These are phyloP conservation scores for Globisporangium echinulatum DNA, from an alignment of 352 stramenopile species.

Conservation along the genomic window DNA sequence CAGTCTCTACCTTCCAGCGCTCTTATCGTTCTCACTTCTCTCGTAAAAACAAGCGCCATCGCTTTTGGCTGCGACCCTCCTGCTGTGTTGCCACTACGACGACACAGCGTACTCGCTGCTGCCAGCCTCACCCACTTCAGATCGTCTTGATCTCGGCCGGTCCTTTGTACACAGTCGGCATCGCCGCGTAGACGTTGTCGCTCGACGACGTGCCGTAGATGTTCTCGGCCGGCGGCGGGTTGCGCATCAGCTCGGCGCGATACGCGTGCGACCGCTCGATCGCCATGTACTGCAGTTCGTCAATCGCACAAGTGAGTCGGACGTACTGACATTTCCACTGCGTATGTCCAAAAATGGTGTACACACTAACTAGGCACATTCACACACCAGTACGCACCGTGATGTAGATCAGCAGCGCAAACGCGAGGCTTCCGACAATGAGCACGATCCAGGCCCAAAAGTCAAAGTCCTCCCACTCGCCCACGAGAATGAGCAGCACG, in stretches of 20 bases:
- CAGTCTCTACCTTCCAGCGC: no score
- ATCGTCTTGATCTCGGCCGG: conserved; percentile 72
- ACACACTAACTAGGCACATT: not conserved
- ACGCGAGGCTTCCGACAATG: conserved; percentile 58
- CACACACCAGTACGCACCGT: conserved; percentile 25
- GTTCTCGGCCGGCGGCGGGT: conserved; percentile 69
- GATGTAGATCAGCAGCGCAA: conserved; percentile 63
- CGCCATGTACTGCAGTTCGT: conserved; percentile 44
- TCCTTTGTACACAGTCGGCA: conserved; percentile 44
- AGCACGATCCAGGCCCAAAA: conserved; percentile 67
- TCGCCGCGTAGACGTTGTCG: conserved; percentile 59
- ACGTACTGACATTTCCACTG: no score
- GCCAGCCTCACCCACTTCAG: conserved; percentile 16
- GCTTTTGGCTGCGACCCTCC: no score
- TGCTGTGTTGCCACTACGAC: no score
- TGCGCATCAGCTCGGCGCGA: conserved; percentile 78
- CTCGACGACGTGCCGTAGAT: conserved; percentile 48
- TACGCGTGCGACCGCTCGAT: conserved; percentile 74
- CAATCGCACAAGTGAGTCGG: not conserved
- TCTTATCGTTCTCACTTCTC: no score
- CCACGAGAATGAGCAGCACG: conserved; percentile 67
- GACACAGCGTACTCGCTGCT: no score
- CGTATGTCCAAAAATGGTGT: no score
- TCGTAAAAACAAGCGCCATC: no score
- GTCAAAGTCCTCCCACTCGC: conserved; percentile 74